Evolutionary conservation across 345 rosid species (phyloP), one percentile per base, ranked within the genome.

Genomic region (Rhizophora mangle): DNA sequence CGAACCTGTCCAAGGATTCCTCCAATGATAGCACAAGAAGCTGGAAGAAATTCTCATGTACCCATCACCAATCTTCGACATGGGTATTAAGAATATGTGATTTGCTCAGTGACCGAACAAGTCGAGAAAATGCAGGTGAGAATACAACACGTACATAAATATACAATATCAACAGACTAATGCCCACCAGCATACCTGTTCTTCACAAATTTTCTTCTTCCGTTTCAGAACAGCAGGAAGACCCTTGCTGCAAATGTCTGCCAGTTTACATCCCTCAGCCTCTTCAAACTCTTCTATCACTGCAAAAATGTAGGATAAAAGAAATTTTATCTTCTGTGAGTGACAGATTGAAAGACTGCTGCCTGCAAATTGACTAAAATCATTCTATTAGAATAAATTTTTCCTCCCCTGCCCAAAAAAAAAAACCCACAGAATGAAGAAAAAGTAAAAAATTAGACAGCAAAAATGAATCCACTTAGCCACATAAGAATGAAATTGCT

Each of bases 1-100:
- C 15, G 18, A 43, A 90, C 97, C 97, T 95, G 99, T 68, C 97
- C 99, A 31, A 92, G 85, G 66, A 85, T 82, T 71, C 99, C 97
- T 62, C 99, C 97, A 1, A 95, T 71, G 71, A 92, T 83, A 57
- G 97, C 97, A 84, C 99, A 95, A 43, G 85, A 95, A 43, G 85
- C 93, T 3, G 96, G 91, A 74, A 96, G 94, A 72, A 85, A 95
- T 78, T 92, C 96, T 39, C 61, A 70, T 27, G 70, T 68, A 63
- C 79, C 80, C 5, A 24, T 60, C 60, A 88, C 76, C 76, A 94
- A 80, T 73, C 97, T 76, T 88, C 96, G 37, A 95, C 81, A 37
- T 90, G 83, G 65, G 75, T 49, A 75, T 88, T 80, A 6, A 88
- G 93, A 68, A 92, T 55, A 62, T 72, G 86, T 70, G 89, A 80